Conservation (phyloP, 257 asterid species). For the Euphrasia confusa region DNA sequence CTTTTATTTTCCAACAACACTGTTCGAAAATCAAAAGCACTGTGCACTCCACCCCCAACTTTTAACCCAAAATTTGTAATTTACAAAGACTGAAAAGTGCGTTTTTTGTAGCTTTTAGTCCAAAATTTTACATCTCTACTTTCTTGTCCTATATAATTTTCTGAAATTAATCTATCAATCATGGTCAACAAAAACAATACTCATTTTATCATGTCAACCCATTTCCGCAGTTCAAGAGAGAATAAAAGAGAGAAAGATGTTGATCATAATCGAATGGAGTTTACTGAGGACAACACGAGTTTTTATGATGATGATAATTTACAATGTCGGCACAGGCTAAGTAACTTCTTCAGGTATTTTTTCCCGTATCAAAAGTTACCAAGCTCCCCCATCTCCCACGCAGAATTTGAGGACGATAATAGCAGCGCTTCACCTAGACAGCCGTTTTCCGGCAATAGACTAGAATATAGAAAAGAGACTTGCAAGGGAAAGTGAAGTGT, state of each 20-base stretch:
- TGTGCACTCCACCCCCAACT: too few species aligned
- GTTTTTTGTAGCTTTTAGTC: too few species aligned
- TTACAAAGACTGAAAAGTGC: too few species aligned
- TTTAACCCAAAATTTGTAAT: too few species aligned
- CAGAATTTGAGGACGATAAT: too few species aligned
- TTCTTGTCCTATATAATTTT: neutral
- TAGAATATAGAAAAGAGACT: too few species aligned
- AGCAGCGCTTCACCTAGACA: too few species aligned
- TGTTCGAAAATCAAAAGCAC: too few species aligned
- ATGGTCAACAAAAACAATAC: neutral
- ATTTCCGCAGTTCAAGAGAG: constrained; percentile 25
- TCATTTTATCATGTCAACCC: constrained; percentile 8
- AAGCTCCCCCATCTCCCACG: neutral
- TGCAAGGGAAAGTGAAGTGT: too few species aligned
- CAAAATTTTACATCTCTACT: neutral
- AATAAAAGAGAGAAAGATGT: constrained; percentile 25
- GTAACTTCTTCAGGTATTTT: constrained; percentile 46
- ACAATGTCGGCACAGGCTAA: constrained; percentile 33
- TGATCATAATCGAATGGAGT: constrained; percentile 19
- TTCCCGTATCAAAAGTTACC: constrained; percentile 48
- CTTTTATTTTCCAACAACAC: too few species aligned
- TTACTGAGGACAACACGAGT: constrained; percentile 21
- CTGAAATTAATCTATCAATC: neutral
- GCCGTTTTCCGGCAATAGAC: too few species aligned
- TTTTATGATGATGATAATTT: constrained; percentile 26